Base-by-base conservation (phyloP, 2,329 filamentous ascomycete species). In the Trichoderma atroviride region DNA sequence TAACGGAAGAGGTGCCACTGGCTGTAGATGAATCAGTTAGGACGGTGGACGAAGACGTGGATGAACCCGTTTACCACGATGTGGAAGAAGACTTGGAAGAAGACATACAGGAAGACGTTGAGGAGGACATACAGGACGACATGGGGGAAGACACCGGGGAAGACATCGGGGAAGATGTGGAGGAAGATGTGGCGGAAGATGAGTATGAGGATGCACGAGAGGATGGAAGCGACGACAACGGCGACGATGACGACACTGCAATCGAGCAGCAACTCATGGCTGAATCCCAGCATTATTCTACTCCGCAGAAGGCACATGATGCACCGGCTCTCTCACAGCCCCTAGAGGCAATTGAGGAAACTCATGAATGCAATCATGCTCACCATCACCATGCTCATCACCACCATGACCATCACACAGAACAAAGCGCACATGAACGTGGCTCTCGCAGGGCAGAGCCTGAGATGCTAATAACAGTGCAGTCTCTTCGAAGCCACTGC, bases 401-500 rank as follows among this genome's bases (percentile, higher is more conserved):
- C 29, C 53, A 66, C 16, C 31, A 52, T 27, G n/a, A 16, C 47
- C 50, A 58, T 16, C 37, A 31, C 50, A 35, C 10, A 22, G 59
- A 53, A 19, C 63, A 62, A 11, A 43, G 47, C 37, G 24, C 33
- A 29, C 47, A 68, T 19, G 64, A 62, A 9, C 43, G 59, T 4
- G 57, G 22, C 29, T 29, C 65, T 67, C 70, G 58, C 57, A 69
- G 70, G 22, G 63, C 59, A 29, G 69, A 68, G 31, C 66, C 72
- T 6, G 78, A 79, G 16, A 59, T 74, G n/a, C 65, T 72, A 47
- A 76, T 76, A 58, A 74, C 75, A 11, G 73, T 74, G 43, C 76
- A 77, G 61, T 75, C 77, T 19, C 72, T 78, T 31, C 77, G 78
- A 37, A 77, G 76, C 70, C 74, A 70, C 47, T 69, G 70, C 35